phyloP scores from a whole-genome alignment of 83 land plant genomes.

The Picea engelmannii region DNA sequence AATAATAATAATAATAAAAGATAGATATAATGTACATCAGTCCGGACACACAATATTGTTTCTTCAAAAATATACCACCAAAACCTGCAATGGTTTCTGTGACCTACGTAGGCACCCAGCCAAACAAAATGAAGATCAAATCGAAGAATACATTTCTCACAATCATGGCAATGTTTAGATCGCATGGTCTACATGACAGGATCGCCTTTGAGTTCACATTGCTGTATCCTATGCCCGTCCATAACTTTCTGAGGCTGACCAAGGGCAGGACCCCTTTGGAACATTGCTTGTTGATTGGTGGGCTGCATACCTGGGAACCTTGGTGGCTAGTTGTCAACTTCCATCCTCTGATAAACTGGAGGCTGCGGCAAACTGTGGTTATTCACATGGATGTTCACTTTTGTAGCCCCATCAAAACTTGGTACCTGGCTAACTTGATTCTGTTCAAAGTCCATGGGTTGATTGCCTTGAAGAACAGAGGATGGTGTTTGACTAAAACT shows the following conservation, averaged over 20 bases:
- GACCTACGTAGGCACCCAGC: no score
- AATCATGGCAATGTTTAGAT: no score
- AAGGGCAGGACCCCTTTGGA: background rate
- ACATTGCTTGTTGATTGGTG: conserved; percentile 14
- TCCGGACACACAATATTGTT: no score
- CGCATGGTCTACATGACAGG: conserved; percentile 13
- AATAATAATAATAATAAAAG: no score
- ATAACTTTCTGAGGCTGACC: background rate
- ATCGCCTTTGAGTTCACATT: conserved; percentile 17
- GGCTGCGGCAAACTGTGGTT: conserved; percentile 8
- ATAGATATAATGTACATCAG: no score
- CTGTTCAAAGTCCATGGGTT: background rate
- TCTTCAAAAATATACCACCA: no score
- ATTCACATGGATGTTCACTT: conserved; percentile 17
- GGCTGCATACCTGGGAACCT: conserved; percentile 17
- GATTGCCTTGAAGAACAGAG: no score
- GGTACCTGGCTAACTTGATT: conserved; percentile 18
- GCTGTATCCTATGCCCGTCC: no score
- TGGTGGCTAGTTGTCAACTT: conserved; percentile 7
- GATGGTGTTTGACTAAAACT: no score
- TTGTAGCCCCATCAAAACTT: conserved; percentile 22
- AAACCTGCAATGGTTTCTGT: no score
- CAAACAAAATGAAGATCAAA: no score
- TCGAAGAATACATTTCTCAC: no score
- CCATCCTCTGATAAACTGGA: conserved; percentile 12